Conservation (phyloP, 2,329 filamentous ascomycete species). For the Trichoderma lentiforme region DNA sequence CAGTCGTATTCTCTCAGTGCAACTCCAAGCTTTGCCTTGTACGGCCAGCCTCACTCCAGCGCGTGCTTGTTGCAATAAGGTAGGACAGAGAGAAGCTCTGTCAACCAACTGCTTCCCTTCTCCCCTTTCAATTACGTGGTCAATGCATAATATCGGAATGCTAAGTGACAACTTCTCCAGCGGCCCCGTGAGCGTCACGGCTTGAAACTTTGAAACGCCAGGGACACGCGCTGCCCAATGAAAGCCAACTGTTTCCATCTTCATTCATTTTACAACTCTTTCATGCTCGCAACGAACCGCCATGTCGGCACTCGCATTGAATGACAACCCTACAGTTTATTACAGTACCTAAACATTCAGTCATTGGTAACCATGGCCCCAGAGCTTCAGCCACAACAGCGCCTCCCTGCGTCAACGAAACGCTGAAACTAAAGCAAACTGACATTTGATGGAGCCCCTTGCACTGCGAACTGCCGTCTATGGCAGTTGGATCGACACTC, state of each 20-base stretch:
- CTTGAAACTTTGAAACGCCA: background rate
- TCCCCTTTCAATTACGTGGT: background rate
- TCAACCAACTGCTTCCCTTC: background rate
- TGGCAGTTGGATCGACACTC: constrained; percentile 10
- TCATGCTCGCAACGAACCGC: background rate
- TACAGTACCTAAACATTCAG: background rate
- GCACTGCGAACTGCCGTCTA: background rate
- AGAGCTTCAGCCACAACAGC: background rate
- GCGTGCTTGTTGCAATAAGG: background rate
- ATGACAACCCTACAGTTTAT: background rate
- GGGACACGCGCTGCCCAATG: background rate
- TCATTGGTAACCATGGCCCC: background rate
- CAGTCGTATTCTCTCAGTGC: background rate
- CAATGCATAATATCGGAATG: background rate
- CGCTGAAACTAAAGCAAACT: background rate
- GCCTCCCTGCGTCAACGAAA: background rate
- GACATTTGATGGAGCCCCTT: background rate
- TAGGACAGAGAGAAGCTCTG: background rate
- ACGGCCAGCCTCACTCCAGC: background rate
- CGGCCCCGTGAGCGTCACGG: background rate
- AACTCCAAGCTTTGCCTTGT: background rate
- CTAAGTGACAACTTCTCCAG: background rate
- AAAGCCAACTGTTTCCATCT: background rate
- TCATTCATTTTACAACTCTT: background rate
- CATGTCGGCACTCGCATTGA: background rate